Evolutionary conservation across 768 basidiomycete genomes (phyloP).

Genomic region (Glaciozyma antarctica): DNA sequence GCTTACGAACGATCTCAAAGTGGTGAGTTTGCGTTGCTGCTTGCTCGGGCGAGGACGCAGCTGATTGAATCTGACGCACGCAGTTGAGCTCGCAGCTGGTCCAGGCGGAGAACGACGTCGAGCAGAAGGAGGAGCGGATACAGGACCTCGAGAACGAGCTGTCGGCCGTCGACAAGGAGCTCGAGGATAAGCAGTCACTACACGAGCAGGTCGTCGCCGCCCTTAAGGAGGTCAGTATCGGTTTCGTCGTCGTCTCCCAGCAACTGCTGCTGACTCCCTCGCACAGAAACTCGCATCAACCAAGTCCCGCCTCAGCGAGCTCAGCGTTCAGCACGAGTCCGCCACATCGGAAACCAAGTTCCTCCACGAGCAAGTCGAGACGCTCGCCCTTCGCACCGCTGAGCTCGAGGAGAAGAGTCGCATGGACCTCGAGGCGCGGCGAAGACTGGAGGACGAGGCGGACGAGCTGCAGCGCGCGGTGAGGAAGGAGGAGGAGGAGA

Average conservation of each 20-base stretch:
- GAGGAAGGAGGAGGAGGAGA: conserved; percentile 53
- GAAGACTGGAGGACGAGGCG: conserved; percentile 40
- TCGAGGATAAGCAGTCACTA: conserved; percentile 51
- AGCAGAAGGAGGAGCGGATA: conserved; percentile 42
- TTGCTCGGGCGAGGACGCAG: too few species aligned
- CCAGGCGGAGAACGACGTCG: conserved; percentile 75
- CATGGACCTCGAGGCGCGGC: conserved; percentile 50
- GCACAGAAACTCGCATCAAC: conserved; percentile 57
- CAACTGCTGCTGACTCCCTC: background rate
- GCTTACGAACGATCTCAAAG: conserved; percentile 34
- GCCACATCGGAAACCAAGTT: conserved; percentile 54
- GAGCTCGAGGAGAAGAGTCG: conserved; percentile 65
- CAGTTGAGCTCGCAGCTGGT: conserved; percentile 60
- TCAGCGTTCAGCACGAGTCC: conserved; percentile 55
- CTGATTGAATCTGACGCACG: too few species aligned
- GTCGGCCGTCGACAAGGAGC: conserved; percentile 39
- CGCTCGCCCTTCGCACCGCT: conserved; percentile 48
- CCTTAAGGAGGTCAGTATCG: conserved; percentile 62
- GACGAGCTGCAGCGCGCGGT: conserved; percentile 42
- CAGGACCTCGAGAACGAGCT: conserved; percentile 50
- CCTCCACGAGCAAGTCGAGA: conserved; percentile 63
- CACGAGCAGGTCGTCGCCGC: conserved; percentile 65
- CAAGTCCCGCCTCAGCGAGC: conserved; percentile 59
- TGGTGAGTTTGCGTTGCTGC: conserved; percentile 11
- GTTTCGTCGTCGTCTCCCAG: background rate